These are phyloP conservation scores for Colletotrichum cereale DNA, from an alignment of 2,329 filamentous ascomycete species.

Conservation along the genomic window DNA sequence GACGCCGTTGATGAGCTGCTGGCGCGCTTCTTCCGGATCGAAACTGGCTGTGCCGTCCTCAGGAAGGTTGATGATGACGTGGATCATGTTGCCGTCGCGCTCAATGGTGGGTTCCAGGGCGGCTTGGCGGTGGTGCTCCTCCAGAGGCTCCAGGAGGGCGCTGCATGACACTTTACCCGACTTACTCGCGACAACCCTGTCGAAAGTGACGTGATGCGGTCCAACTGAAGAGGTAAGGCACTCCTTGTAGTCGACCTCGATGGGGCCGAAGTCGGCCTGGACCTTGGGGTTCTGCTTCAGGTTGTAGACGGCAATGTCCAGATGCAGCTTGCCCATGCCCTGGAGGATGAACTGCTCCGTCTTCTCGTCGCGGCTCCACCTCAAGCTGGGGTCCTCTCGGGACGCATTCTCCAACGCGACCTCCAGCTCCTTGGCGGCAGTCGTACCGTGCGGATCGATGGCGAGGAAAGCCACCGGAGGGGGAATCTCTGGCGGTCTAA, in stretches of 20 bases:
- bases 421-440: constrained; percentile 84
- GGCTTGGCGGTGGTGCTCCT: constrained; percentile 51
- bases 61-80: constrained; percentile 66
- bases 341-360: constrained; percentile 93
- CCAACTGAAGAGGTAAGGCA: constrained; percentile 71
- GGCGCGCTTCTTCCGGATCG: constrained; percentile 63
- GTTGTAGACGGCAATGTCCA: constrained; percentile 91
- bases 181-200: constrained; percentile 85
- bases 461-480: constrained; percentile 98
- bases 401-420: constrained; percentile 82
- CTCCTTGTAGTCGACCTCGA: constrained; percentile 97
- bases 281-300: constrained; percentile 90
- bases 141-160: constrained; percentile 74
- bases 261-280: constrained; percentile 87
- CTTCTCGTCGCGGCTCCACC: constrained; percentile 87
- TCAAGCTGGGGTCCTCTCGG: constrained; percentile 91
- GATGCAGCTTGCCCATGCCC: constrained; percentile 95
- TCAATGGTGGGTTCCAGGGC: constrained; percentile 59
- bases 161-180: constrained; percentile 82
- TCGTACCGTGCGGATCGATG: constrained; percentile 82
- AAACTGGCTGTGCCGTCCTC: constrained; percentile 62
- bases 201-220: constrained; percentile 74
- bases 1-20: constrained; percentile 81
- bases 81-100: constrained; percentile 78
- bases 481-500: constrained; percentile 89